These are phyloP conservation scores for Epichloe aotearoae DNA, from an alignment of 2,329 filamentous ascomycete genomes.

Conservation along the genomic window DNA sequence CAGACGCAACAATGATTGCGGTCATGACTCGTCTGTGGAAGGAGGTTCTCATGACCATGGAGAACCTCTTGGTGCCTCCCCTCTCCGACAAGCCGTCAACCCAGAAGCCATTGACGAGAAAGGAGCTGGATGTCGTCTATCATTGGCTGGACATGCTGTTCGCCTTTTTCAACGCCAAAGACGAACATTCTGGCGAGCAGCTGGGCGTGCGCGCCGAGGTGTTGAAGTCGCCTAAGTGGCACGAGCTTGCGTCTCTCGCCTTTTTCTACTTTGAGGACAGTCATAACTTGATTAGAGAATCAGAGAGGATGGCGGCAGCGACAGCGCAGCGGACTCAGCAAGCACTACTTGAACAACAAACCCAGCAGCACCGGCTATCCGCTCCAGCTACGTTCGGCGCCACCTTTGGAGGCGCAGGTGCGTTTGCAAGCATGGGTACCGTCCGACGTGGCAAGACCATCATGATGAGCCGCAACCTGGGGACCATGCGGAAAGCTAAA, in stretches of 20 bases:
- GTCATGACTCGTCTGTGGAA: conserved; percentile 99
- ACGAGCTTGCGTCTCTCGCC: conserved; percentile 89
- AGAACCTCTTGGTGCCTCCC: conserved; percentile 79
- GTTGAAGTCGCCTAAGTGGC: conserved; percentile 94
- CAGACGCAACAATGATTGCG: conserved; percentile 90
- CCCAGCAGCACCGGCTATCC: conserved; percentile 51
- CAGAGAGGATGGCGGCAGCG: conserved; percentile 85
- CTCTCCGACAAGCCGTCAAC: conserved; percentile 86
- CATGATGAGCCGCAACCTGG: conserved; percentile 86
- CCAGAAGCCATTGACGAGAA: conserved; percentile 69
- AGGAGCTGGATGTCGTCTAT: conserved; percentile 89
- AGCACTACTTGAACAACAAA: conserved; percentile 39
- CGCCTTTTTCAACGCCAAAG: conserved; percentile 87
- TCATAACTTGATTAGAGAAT: conserved; percentile 84
- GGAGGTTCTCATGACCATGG: conserved; percentile 85
- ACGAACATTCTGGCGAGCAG: conserved; percentile 67
- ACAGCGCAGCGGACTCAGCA: conserved; percentile 64
- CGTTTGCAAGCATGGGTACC: conserved; percentile 54
- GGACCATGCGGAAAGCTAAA: conserved; percentile 91
- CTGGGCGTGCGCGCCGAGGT: conserved; percentile 83
- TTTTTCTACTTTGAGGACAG: conserved; percentile 98
- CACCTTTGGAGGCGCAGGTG: conserved; percentile 20
- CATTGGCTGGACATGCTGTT: conserved; percentile 86
- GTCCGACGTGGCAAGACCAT: conserved; percentile 63
- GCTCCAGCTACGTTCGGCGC: conserved; percentile 41